Base-by-base conservation (phyloP, 768 basidiomycete species). In the Mycena crocata region DNA sequence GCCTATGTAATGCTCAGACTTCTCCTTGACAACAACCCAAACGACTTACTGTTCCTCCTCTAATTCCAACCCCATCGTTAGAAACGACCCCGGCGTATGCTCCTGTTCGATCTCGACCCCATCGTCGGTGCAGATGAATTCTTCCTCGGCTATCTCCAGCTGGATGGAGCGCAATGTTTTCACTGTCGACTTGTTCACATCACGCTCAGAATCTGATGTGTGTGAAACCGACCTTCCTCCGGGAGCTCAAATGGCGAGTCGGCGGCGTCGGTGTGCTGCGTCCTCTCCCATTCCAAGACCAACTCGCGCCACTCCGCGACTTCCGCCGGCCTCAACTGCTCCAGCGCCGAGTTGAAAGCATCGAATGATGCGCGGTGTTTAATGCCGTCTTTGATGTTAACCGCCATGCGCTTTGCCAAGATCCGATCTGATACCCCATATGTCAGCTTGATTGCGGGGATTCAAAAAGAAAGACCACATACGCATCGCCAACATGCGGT, bases 61-160 rank as follows among this genome's bases (percentile, higher is more conserved):
- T n/a, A n/a, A n/a, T 1, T 55, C 61, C 17, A 62, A 31, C 13
- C 61, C 61, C 51, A 62, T 45, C 23, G 10, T 37, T 23, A 62
- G 51, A n/a, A 62, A 52, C 13, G 50, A 52, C 21, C 50, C 44
- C 1, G 60, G 8, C 3, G 51, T 54, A 37, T 46, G 14, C 17
- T 46, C 13, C 14, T 40, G 44, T 30, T 55, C 42, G 13, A 62
- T 30, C 31, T 54, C 42, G 13, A 46, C 42, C 1, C 61, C 51
- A 2, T 12, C 52, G 1, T 31, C 51, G 1, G 31, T 62, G 0
- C 30, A 40, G 1, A 19, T 19, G 0, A 62, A 19, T 21, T 62
- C 61, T 21, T 34, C 61, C 10, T 21, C 21, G 5, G 3, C 52
- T 2, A 62, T 31, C 26, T 17, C 3, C 2, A 62, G 32, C 3